A percentile compares a stretch with the other conserved stretches of the same genome.
Evolutionary conservation across 257 asterid species (phyloP).

Genomic region (Ajuga chamaepitys): DNA sequence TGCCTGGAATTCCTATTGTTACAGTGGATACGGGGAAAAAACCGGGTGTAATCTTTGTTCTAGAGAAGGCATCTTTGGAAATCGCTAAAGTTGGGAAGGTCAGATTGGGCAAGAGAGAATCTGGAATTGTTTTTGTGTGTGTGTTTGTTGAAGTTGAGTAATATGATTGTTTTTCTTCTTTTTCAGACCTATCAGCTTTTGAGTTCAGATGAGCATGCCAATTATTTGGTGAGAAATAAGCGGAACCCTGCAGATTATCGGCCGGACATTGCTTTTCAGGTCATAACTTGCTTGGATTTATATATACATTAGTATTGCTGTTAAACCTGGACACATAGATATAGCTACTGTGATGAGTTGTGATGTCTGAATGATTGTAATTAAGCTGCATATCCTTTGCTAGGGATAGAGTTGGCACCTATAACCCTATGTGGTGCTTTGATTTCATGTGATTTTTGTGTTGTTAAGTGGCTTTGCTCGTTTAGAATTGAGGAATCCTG

Average conservation of each 20-base stretch:
- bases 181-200: constrained; percentile 68
- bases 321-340: not conserved
- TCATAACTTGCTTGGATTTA: too few relatives aligned
- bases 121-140: not conserved
- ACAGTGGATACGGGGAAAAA: constrained; percentile 27
- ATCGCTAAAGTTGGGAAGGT: constrained; percentile 95
- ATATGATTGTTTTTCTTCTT: not conserved
- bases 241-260: constrained; percentile 72
- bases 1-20: constrained; percentile 64
- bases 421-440: not conserved
- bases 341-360: not conserved
- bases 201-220: constrained; percentile 78
- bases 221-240: constrained; percentile 45
- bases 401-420: not conserved
- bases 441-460: not conserved
- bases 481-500: not conserved
- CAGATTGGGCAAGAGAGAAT: constrained; percentile 1
- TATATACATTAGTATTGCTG: constrained; percentile 4
- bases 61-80: constrained; percentile 85
- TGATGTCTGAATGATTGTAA: not conserved
- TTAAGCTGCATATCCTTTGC: not conserved
- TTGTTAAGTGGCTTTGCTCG: constrained; percentile 2
- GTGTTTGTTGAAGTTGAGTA: not conserved
- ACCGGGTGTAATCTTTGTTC: constrained; percentile 66
- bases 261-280: constrained; percentile 91